Conservation (phyloP, 495 filamentous ascomycete genomes). For the Penicillium canescens region DNA sequence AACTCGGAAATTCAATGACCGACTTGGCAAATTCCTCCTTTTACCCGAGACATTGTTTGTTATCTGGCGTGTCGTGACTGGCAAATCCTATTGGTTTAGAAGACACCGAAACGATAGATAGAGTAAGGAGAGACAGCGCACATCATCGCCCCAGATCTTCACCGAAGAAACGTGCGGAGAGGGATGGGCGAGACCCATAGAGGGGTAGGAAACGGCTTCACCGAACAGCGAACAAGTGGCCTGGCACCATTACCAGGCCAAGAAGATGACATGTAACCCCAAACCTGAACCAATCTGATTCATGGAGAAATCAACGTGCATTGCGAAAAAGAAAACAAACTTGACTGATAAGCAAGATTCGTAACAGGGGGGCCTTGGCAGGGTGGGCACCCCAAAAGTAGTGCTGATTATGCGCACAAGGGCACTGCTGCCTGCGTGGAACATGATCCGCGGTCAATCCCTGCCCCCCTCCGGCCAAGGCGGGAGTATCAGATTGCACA, state of each 20-base stretch:
- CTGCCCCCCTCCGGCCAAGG: slow-evolving; percentile 22
- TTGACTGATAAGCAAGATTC: slow-evolving; percentile 7
- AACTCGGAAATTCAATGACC: background rate
- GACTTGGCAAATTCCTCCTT: background rate
- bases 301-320: slow-evolving; percentile 1
- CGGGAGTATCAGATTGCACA: slow-evolving; percentile 36
- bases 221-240: background rate
- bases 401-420: slow-evolving; percentile 1
- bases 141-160: slow-evolving; percentile 22
- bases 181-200: slow-evolving; percentile 3
- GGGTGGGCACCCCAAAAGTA: slow-evolving; percentile 5
- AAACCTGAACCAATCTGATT: background rate
- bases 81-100: slow-evolving; percentile 7
- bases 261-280: background rate
- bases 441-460: slow-evolving; percentile 13
- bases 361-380: slow-evolving; percentile 12
- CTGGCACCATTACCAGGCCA: background rate
- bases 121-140: slow-evolving; percentile 5
- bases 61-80: slow-evolving; percentile 4
- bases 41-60: background rate
- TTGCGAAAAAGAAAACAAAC: background rate
- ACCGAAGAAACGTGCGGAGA: slow-evolving; percentile 20
- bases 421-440: slow-evolving; percentile 15
- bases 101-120: slow-evolving; percentile 7
- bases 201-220: slow-evolving; percentile 7